These are phyloP conservation scores for Coemansia sp. DNA, from an alignment of 192 early-diverging fungal species.

Conservation along the genomic window DNA sequence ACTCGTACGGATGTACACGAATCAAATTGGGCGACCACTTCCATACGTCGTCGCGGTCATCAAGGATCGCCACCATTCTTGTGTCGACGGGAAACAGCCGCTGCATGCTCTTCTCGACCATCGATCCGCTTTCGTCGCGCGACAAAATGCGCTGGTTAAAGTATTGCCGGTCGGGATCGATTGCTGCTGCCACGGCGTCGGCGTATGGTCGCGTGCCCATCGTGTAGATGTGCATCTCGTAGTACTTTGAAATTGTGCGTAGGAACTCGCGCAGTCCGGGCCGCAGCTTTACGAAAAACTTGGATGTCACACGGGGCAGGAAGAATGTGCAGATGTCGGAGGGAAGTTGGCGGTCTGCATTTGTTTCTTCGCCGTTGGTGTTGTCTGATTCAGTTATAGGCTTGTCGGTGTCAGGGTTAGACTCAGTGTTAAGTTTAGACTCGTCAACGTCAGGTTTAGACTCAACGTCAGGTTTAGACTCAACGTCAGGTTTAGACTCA, in stretches of 20 bases:
- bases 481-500: too few species aligned
- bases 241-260: constrained; percentile 62
- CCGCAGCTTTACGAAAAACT: constrained; percentile 86
- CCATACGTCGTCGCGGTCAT: constrained; percentile 98
- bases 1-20: constrained; percentile 86
- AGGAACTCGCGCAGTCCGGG: constrained; percentile 83
- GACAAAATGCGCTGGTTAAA: constrained; percentile 91
- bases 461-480: not conserved
- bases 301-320: constrained; percentile 62
- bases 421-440: not conserved
- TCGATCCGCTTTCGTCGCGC: constrained; percentile 86
- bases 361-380: not conserved
- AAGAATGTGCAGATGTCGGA: constrained; percentile 76
- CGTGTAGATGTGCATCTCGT: constrained; percentile 98
- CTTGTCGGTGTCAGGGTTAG: not conserved
- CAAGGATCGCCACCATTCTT: constrained; percentile 94
- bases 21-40: constrained; percentile 85
- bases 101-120: constrained; percentile 74
- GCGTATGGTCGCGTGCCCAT: constrained; percentile 97
- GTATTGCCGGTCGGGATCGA: constrained; percentile 77
- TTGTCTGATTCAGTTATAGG: too few species aligned
- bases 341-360: constrained; percentile 20
- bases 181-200: constrained; percentile 74
- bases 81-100: constrained; percentile 92
- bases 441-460: not conserved